Evolutionary conservation across 257 asterid species (phyloP).

Genomic region (Capsicum pubescens): DNA sequence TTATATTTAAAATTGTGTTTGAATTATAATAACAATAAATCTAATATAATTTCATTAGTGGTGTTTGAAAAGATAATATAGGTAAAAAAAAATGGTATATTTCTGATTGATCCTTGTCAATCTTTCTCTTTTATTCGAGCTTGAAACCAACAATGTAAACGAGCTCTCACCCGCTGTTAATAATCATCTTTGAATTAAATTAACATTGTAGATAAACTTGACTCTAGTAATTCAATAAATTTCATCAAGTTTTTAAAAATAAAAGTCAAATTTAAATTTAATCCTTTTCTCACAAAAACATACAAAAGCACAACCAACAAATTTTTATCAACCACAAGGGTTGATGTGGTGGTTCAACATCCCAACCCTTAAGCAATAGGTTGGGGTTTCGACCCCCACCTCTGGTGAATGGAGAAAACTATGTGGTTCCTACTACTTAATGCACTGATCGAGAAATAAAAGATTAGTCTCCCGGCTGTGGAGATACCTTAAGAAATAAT

Average conservation of each 20-base stretch:
- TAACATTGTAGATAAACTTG: not conserved
- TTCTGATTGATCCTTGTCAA: not conserved
- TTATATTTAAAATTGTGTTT: no score
- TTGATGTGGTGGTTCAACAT: no score
- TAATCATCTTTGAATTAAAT: not conserved
- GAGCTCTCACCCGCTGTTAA: no score
- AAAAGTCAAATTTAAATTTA: not conserved
- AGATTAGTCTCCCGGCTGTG: no score
- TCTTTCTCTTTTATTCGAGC: not conserved
- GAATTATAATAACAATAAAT: not conserved
- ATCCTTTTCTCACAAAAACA: not conserved
- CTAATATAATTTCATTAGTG: not conserved
- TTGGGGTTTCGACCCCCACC: no score
- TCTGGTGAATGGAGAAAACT: no score
- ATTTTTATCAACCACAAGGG: not conserved
- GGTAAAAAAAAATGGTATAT: no score
- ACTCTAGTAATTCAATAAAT: not conserved
- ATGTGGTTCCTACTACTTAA: no score
- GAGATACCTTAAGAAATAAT: no score
- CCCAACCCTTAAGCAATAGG: no score
- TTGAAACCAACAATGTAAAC: not conserved
- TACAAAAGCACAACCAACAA: not conserved
- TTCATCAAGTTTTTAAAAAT: not conserved
- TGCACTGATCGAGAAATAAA: no score
- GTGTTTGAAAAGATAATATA: not conserved